phyloP scores from a whole-genome alignment of 169 alveolate species.

The Miamiensis avidus region DNA sequence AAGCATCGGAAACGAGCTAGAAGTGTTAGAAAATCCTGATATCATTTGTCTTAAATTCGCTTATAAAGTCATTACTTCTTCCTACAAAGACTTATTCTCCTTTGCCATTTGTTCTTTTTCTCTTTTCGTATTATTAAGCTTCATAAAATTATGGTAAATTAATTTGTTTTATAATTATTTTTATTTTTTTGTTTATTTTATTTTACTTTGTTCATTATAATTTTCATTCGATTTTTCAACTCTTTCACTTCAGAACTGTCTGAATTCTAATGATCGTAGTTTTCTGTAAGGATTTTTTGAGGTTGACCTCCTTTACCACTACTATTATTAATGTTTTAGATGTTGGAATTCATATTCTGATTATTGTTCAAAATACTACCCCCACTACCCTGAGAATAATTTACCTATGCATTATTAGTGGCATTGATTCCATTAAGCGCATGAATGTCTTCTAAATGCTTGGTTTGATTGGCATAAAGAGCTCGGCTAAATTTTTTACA shows the following conservation, averaged over 20 bases:
- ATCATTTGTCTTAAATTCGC: constrained; percentile 74
- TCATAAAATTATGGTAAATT: constrained; percentile 28
- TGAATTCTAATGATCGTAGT: neutral
- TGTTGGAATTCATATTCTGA: neutral
- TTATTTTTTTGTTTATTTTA: too few relatives aligned
- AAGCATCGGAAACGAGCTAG: constrained; percentile 73
- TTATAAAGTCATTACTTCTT: constrained; percentile 65
- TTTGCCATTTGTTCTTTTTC: constrained; percentile 52
- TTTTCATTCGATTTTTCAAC: constrained; percentile 36
- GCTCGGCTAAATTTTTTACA: too few relatives aligned
- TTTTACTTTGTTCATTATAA: constrained; percentile 38
- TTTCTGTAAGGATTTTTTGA: neutral
- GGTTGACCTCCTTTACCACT: neutral
- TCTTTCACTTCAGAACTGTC: constrained; percentile 24
- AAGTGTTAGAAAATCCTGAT: constrained; percentile 75
- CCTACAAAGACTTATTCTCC: constrained; percentile 62
- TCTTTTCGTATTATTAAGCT: constrained; percentile 50
- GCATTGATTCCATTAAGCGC: too few relatives aligned
- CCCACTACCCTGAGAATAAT: too few relatives aligned
- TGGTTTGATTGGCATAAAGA: too few relatives aligned
- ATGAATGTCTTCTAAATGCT: too few relatives aligned
- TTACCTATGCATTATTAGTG: too few relatives aligned
- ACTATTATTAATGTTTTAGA: neutral
- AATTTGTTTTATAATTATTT: constrained; percentile 1
- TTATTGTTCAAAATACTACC: too few relatives aligned